Base-by-base conservation (phyloP, 768 basidiomycete genomes). In the Tricholoma matsutake region DNA sequence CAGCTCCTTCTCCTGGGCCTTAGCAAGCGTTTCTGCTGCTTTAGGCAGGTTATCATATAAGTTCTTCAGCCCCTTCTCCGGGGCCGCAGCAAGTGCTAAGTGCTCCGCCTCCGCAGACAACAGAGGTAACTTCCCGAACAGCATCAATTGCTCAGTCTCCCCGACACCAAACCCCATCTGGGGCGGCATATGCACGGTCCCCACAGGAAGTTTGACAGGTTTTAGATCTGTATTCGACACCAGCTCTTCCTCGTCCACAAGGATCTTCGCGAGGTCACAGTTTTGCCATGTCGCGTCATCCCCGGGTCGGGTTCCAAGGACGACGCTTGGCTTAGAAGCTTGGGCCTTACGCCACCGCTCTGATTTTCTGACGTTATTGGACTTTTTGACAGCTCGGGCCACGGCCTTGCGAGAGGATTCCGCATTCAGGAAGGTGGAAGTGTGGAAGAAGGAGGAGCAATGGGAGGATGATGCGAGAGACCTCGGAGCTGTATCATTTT, bases 251-350 rank as follows among this genome's bases (percentile, higher is more conserved):
- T 83, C 78, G 60, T 86, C 78, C 56, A 92, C 77, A 67, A 92
- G 75, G 59, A 84, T 72, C 64, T 81, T 80, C 45, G 86, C 84
- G 51, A 96, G 85, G 72, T 86, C 81, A 71, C 85, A 86, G 25
- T 78, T 75, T 41, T 71, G 66, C 92, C 94, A 96, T 69, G 85
- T 86, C 58, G 76, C 68, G 58, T 88, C 86, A 57, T 90, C 83
- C 62, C 82, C 81, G 6, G 83, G 78, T 43, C 85, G 79, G 14
- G 85, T 85, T 11, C 95, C 95, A 6, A 94, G 83, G 14, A 96
- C 81, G 60, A 90, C 85, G 65, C 91, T 87, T 14, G 89, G 79
- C 51, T 75, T 78, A 57, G 70, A 79, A 31, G 67, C 78, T 43
- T 72, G 74, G 20, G 73, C 78, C 54, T 67, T 68, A 63, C 62